Evolutionary conservation across 306 rosid genomes (phyloP).

Genomic region (Lupinus albus): DNA sequence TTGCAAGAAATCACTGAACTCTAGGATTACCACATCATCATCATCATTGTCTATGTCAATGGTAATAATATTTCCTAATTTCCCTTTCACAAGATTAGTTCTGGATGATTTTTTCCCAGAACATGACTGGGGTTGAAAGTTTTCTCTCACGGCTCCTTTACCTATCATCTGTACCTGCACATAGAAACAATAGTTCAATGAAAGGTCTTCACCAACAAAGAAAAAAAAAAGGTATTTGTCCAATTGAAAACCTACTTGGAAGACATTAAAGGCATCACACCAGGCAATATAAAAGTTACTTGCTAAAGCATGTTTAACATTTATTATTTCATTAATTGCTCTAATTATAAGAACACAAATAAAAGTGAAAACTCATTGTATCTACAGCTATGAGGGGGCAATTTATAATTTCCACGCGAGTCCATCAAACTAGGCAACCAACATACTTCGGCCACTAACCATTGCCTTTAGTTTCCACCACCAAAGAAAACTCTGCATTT

Average conservation of each 20-base stretch:
- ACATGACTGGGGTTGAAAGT: slow-evolving; percentile 53
- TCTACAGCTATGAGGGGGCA: background rate
- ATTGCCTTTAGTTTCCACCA: background rate
- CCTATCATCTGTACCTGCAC: slow-evolving; percentile 59
- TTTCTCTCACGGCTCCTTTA: slow-evolving; percentile 48
- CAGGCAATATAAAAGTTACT: background rate
- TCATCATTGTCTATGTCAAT: slow-evolving; percentile 74
- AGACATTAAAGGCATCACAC: background rate
- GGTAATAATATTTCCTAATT: slow-evolving; percentile 48
- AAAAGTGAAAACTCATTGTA: background rate
- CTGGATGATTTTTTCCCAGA: slow-evolving; percentile 49
- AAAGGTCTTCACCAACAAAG: background rate
- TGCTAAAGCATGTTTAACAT: background rate
- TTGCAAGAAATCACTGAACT: slow-evolving; percentile 45
- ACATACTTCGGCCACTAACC: too few species aligned
- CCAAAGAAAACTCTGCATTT: background rate
- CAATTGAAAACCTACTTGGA: background rate
- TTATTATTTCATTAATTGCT: background rate
- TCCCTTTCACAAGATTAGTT: slow-evolving; percentile 45
- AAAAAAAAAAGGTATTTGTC: background rate
- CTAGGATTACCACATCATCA: slow-evolving; percentile 62
- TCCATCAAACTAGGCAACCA: background rate
- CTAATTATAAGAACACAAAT: background rate
- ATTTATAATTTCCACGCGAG: background rate
- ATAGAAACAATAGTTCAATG: slow-evolving; percentile 26